Conservation (phyloP, 2,329 filamentous ascomycete species). For the Aspergillus caelatus region DNA sequence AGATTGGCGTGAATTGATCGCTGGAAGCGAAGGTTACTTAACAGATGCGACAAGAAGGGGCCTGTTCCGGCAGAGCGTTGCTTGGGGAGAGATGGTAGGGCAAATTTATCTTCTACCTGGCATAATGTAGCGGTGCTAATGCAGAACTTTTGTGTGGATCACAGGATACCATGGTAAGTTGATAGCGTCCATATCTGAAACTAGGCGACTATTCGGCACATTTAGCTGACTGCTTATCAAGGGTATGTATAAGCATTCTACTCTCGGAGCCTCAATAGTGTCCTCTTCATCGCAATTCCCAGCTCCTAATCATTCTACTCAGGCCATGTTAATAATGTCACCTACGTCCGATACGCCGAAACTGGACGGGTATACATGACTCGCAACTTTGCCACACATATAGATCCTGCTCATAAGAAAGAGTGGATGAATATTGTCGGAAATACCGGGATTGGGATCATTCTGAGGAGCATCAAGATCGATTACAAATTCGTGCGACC, state of each 20-base stretch:
- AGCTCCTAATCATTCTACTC: slow-evolving; percentile 18
- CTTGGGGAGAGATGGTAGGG: slow-evolving; percentile 82
- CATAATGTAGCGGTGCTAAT: slow-evolving; percentile 21
- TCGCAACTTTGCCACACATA: slow-evolving; percentile 65
- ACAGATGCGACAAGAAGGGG: slow-evolving; percentile 64
- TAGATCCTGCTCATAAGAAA: slow-evolving; percentile 62
- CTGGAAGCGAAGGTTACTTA: slow-evolving; percentile 75
- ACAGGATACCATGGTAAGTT: slow-evolving; percentile 52
- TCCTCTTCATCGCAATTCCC: background rate
- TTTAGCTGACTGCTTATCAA: slow-evolving; percentile 14
- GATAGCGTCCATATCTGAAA: background rate
- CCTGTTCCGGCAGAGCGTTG: slow-evolving; percentile 67
- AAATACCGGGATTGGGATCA: slow-evolving; percentile 69
- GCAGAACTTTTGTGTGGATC: slow-evolving; percentile 9
- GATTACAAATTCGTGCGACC: slow-evolving; percentile 82
- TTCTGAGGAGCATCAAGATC: slow-evolving; percentile 76
- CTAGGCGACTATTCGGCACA: background rate
- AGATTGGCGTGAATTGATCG: slow-evolving; percentile 73
- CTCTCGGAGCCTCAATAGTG: background rate
- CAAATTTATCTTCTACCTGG: background rate
- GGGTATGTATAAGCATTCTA: slow-evolving; percentile 27
- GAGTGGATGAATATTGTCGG: slow-evolving; percentile 72
- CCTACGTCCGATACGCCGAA: slow-evolving; percentile 82
- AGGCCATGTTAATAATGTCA: slow-evolving; percentile 86
- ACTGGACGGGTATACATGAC: slow-evolving; percentile 79